phyloP scores from a whole-genome alignment of 768 basidiomycete species.

The Hortiboletus flavorubellus region DNA sequence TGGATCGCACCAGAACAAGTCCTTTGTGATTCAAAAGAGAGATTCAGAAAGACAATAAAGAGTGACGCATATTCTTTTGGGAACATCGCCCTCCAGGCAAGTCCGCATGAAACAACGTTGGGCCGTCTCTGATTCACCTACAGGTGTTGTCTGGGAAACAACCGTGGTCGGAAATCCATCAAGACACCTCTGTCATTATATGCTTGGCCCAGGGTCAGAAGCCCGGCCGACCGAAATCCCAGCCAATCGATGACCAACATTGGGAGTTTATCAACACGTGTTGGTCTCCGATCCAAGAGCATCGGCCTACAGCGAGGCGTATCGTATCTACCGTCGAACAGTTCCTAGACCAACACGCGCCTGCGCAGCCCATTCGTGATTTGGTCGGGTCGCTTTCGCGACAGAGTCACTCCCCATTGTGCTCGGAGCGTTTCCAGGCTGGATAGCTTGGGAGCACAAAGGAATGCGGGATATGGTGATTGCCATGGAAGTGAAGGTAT shows the following conservation, averaged over 20 bases:
- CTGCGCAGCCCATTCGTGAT: not conserved
- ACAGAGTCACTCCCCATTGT: not conserved
- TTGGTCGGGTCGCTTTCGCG: not conserved
- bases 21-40: conserved; percentile 10
- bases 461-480: not conserved
- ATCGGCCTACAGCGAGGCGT: not conserved
- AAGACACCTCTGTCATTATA: conserved; percentile 5
- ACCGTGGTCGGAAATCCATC: not conserved
- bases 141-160: conserved; percentile 22
- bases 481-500: not conserved
- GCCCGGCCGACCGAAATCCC: not conserved
- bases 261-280: conserved; percentile 6
- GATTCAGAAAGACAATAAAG: not conserved
- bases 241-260: not conserved
- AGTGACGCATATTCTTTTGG: conserved; percentile 16
- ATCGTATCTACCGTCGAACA: not conserved
- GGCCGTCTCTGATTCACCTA: not conserved
- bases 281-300: not conserved
- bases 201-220: not conserved
- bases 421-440: no score
- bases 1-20: conserved; percentile 40
- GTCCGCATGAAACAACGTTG: not conserved
- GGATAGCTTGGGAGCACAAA: not conserved
- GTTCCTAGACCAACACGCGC: not conserved
- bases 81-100: conserved; percentile 30